Evolutionary conservation across 2,329 filamentous ascomycete species (phyloP).

Genomic region (Colletotrichum aenigma): DNA sequence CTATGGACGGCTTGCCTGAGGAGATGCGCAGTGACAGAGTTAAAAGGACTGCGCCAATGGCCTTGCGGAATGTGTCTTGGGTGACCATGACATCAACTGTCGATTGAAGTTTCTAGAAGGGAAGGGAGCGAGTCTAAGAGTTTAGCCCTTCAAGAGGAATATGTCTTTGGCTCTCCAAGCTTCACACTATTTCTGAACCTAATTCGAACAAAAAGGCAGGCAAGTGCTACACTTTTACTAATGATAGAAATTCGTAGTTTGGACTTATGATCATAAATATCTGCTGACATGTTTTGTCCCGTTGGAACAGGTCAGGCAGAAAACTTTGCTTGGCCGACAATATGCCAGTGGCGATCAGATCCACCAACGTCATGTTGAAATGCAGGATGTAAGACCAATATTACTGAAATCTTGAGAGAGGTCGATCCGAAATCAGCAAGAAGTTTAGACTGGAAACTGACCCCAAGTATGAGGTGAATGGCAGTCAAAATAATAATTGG

Average conservation of each 20-base stretch:
- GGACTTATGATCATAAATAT: background rate
- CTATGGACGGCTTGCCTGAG: background rate
- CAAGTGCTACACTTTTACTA: fast-evolving
- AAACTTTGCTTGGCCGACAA: background rate
- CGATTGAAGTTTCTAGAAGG: background rate
- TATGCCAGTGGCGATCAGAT: background rate
- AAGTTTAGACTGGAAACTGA: background rate
- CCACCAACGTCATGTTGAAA: background rate
- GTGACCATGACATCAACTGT: background rate
- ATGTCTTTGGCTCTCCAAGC: fast-evolving
- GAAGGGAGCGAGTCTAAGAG: fast-evolving
- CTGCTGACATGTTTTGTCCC: background rate
- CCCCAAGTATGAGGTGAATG: background rate
- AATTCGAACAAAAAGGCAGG: fast-evolving
- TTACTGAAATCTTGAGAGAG: background rate
- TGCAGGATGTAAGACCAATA: background rate
- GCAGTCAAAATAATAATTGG: background rate
- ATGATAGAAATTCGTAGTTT: fast-evolving
- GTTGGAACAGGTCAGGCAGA: background rate
- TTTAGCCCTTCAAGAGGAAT: background rate
- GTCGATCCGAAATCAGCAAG: background rate
- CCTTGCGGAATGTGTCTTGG: background rate
- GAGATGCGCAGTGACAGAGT: background rate
- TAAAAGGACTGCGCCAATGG: background rate
- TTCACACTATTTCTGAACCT: background rate